These are phyloP conservation scores for Hypoxylon rickii DNA, from an alignment of 495 filamentous ascomycete genomes.

Conservation along the genomic window DNA sequence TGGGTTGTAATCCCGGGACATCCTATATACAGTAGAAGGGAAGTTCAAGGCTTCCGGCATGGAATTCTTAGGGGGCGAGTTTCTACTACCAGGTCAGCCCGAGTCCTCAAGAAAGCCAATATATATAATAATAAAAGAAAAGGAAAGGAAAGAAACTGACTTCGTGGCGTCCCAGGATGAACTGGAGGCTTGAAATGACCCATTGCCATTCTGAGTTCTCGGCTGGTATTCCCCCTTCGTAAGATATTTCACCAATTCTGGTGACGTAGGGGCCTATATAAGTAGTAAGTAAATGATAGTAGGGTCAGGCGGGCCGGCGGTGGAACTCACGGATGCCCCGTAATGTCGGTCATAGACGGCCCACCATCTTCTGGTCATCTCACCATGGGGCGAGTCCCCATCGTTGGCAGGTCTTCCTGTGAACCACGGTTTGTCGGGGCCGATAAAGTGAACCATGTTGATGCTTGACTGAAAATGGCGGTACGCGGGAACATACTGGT, in stretches of 20 bases:
- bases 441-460: conserved; percentile 91
- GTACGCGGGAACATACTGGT: conserved; percentile 95
- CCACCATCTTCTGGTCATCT: conserved; percentile 87
- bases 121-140: too few species aligned
- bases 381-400: conserved; percentile 70
- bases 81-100: conserved; percentile 52
- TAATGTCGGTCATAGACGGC: conserved; percentile 88
- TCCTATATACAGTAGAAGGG: conserved; percentile 70
- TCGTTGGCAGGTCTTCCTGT: conserved; percentile 63
- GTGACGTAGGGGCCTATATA: too few species aligned
- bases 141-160: conserved; percentile 38
- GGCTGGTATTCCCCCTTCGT: conserved; percentile 60
- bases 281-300: too few species aligned
- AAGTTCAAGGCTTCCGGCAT: conserved; percentile 80
- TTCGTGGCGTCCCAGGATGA: conserved; percentile 52
- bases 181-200: conserved; percentile 17
- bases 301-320: not conserved
- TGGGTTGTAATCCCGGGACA: conserved; percentile 70
- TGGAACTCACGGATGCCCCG: conserved; percentile 54
- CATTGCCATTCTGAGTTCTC: conserved; percentile 24
- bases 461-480: conserved; percentile 87
- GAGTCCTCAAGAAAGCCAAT: not conserved
- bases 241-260: conserved; percentile 55
- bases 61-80: conserved; percentile 73
- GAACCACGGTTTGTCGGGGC: conserved; percentile 86